Evolutionary conservation across 257 asterid species (phyloP), one percentile per base, ranked within the genome.

Genomic region (Petunia secreta): DNA sequence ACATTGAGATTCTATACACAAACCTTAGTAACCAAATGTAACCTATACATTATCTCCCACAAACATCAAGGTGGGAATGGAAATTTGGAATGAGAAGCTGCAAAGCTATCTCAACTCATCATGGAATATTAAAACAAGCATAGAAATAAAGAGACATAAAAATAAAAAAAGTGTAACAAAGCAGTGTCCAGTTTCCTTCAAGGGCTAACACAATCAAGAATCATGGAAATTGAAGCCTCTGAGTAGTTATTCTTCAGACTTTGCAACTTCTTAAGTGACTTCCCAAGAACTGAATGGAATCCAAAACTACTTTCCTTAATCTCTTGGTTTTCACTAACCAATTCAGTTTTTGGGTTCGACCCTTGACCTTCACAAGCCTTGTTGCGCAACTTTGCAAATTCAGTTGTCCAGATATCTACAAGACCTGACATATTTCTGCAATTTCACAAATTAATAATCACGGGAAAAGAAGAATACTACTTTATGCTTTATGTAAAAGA

Each of bases 361-460:
- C 1, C 54, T 46, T 25, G 9, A 67, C 60, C 60, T 54, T 54
- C 25, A 14, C 60, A n/a, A n/a, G 15, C 60, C 25, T 53, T 53
- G 2, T 16, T 2, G 39, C 15, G 48, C 38, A 41, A 41, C 75
- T 66, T 66, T 11, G 55, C n/a, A 53, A 53, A 53, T 5, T 53
- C 58, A 53, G 52, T 65, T 65, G 53, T n/a, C 74, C 74, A 65
- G 6, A 43, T 67, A 43, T 67, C 43, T 67, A 67, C 43, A 54
- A 67, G 34, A 67, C 75, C 75, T 41, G 55, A 43, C 75, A 68
- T 68, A 15, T 68, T 16, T 43, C 54, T 43, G 15, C 39, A 67
- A 5, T 41, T 34, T 34, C 25, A 25, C 25, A 25, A 25, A 25
- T 25, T 25, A 25, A 25, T 25, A 25, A 25, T 25, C 25, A 25